phyloP scores from a whole-genome alignment of 2,329 filamentous ascomycete genomes.

The Neoascochyta sp. region DNA sequence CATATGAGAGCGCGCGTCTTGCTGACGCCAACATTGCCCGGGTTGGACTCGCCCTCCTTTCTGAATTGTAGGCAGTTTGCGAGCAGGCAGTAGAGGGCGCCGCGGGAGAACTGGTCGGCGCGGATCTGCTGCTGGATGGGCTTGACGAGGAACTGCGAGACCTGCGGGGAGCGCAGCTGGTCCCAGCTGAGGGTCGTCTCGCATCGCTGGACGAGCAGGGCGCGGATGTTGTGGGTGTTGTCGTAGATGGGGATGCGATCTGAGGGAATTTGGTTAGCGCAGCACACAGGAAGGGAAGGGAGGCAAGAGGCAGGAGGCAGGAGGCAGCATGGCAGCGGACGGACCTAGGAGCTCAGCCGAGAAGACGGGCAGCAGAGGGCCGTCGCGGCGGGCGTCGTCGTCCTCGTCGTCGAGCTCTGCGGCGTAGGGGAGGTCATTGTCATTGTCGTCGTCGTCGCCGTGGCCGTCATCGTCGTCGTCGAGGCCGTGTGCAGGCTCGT shows the following conservation, averaged over 20 bases:
- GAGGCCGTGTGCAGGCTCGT: too few species aligned
- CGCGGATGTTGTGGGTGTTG: constrained; percentile 83
- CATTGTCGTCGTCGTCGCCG: constrained; percentile 19
- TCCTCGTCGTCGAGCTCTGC: constrained; percentile 32
- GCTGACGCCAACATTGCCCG: constrained; percentile 79
- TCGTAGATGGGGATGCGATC: constrained; percentile 86
- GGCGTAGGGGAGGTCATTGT: constrained; percentile 22
- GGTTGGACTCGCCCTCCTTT: constrained; percentile 78
- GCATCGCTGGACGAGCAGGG: constrained; percentile 76
- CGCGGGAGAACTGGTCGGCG: constrained; percentile 76
- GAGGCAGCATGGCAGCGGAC: too few species aligned
- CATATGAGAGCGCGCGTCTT: constrained; percentile 83
- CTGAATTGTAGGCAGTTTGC: constrained; percentile 91
- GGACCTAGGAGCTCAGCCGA: constrained; percentile 38
- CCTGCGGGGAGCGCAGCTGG: constrained; percentile 88
- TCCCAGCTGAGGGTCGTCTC: constrained; percentile 95
- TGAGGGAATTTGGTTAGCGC: constrained; percentile 39
- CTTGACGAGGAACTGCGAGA: constrained; percentile 93
- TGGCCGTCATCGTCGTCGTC: constrained; percentile 20
- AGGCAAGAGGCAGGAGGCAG: too few species aligned
- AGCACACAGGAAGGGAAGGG: too few species aligned
- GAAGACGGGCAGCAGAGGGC: constrained; percentile 41
- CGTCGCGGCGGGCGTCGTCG: constrained; percentile 26
- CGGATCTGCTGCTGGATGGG: constrained; percentile 90
- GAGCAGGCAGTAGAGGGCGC: constrained; percentile 84